Conservation (phyloP, 1,139 yeast genomes). For the Candida freyschussii region DNA sequence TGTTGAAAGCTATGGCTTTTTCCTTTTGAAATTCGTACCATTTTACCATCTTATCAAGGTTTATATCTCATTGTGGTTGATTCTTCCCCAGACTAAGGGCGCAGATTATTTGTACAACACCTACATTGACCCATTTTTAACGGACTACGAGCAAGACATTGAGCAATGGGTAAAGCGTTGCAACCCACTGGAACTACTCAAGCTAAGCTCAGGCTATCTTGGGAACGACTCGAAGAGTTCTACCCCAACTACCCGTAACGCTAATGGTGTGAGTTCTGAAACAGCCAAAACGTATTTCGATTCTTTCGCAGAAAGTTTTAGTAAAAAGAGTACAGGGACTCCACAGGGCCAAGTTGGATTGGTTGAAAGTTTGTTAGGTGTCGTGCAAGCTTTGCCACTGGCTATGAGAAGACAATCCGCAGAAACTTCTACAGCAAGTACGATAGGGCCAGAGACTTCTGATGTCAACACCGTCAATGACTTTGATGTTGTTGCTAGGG, state of each 20-base stretch:
- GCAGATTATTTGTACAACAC: slow-evolving; percentile 25
- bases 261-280: background rate
- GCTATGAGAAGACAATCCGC: background rate
- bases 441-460: too few relatives aligned
- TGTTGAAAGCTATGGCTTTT: slow-evolving; percentile 32
- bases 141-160: slow-evolving; percentile 14
- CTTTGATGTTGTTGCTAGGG: slow-evolving; percentile 42
- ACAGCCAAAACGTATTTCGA: slow-evolving; percentile 8
- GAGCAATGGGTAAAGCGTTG: slow-evolving; percentile 1
- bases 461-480: too few relatives aligned
- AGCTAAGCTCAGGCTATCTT: slow-evolving; percentile 5
- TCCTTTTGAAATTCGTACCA: slow-evolving; percentile 40
- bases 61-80: slow-evolving; percentile 47
- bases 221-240: slow-evolving; percentile 6
- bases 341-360: slow-evolving; percentile 5
- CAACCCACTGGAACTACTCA: slow-evolving; percentile 9
- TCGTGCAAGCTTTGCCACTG: slow-evolving; percentile 5
- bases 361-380: slow-evolving; percentile 13
- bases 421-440: background rate
- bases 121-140: slow-evolving; percentile 24
- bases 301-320: slow-evolving; percentile 9
- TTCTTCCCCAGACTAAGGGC: slow-evolving; percentile 39
- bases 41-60: slow-evolving; percentile 41
- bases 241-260: slow-evolving; percentile 2
- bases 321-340: background rate